Evolutionary conservation across 148 eudicot genomes (phyloP).

Genomic region (Rhododendron molle): DNA sequence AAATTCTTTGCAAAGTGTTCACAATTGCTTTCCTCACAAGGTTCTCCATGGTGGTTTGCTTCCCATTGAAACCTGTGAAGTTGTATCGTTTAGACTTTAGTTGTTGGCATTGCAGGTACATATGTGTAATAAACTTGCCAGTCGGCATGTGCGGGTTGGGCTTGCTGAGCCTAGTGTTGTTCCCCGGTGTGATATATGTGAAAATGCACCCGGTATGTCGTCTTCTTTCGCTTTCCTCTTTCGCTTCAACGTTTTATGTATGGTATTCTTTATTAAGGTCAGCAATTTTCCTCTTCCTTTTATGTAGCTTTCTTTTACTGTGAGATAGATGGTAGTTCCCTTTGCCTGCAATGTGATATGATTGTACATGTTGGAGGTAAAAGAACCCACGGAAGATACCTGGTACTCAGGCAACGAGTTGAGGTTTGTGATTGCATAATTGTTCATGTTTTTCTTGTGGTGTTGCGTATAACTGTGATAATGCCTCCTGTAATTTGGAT

Average conservation of each 20-base stretch:
- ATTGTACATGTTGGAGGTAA: slow-evolving; percentile 90
- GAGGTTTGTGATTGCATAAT: slow-evolving; percentile 61
- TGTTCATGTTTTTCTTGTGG: slow-evolving; percentile 8
- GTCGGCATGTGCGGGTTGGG: slow-evolving; percentile 84
- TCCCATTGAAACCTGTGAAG: not conserved
- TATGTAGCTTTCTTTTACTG: slow-evolving; percentile 87
- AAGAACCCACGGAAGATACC: slow-evolving; percentile 83
- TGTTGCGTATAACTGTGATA: not conserved
- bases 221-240: slow-evolving; percentile 9
- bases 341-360: slow-evolving; percentile 96
- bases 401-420: slow-evolving; percentile 72
- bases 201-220: slow-evolving; percentile 81
- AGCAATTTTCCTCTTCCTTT: slow-evolving; percentile 10
- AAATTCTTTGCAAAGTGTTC: not conserved
- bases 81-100: not conserved
- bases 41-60: not conserved
- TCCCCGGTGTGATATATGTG: slow-evolving; percentile 87
- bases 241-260: not conserved
- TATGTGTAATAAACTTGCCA: slow-evolving; percentile 93
- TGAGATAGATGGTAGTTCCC: slow-evolving; percentile 95
- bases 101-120: slow-evolving; percentile 57
- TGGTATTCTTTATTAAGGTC: not conserved
- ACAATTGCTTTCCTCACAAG: not conserved
- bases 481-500: not conserved
- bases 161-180: slow-evolving; percentile 86